Base-by-base conservation (phyloP, 305 asterid genomes). In the Andrographis paniculata region DNA sequence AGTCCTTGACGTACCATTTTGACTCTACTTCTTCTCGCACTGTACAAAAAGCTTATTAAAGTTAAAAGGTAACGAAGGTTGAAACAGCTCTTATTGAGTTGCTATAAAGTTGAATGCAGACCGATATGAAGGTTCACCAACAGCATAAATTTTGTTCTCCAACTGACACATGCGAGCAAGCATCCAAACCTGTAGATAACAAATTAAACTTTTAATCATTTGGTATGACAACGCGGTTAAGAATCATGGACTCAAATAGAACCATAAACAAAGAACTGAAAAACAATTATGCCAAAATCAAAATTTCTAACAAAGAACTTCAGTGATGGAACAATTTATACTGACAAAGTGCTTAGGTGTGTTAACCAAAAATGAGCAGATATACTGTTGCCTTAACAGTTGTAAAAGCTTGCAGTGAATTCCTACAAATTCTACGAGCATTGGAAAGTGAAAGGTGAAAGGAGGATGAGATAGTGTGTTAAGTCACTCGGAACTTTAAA, bases 41-140 rank as follows among this genome's bases (percentile, higher is more conserved):
- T 91, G 50, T 35, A 28, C 14, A 52, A 60, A 63, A 65, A 24
- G 9, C 24, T 18, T 10, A 20, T 21, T 11, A 10, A 27, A 52
- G 41, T n/a, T 11, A 33, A 12, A 33, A 2, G 39, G 17, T 8
- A 14, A 31, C 14, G 35, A 45, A 56, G 33, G 54, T 50, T 45
- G 6, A 17, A 58, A n/a, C n/a, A n/a, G n/a, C n/a, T n/a, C n/a
- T n/a, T n/a, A n/a, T n/a, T n/a, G n/a, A n/a, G n/a, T n/a, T n/a
- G n/a, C n/a, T n/a, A n/a, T n/a, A n/a, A n/a, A n/a, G n/a, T n/a
- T n/a, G 44, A 27, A 18, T 53, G 52, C 49, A 18, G 47, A 91
- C 99, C 87, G 77, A 53, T 86, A 91, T 37, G 96, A 72, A 76
- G 95, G 94, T 68, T 86, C 96, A 52, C 99, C 99, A 22, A 91